Evolutionary conservation across 1,139 yeast species (phyloP).

Genomic region (Lodderomyces metapsilosis): DNA sequence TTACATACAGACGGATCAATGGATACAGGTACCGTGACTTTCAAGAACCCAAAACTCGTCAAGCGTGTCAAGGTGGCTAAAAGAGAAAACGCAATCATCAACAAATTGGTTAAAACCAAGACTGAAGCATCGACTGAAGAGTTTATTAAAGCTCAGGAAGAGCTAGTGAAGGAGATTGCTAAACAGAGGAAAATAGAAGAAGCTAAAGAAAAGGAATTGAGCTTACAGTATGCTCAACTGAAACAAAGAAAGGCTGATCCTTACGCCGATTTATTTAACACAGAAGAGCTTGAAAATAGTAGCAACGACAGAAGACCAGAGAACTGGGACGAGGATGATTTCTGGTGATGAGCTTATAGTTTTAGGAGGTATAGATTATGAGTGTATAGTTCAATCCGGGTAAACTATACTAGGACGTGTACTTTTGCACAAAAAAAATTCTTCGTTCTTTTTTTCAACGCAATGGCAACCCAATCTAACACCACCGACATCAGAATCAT

Average conservation of each 20-base stretch:
- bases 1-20: slow-evolving; percentile 68
- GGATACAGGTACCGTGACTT: slow-evolving; percentile 85
- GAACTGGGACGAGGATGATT: slow-evolving; percentile 67
- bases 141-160: slow-evolving; percentile 47
- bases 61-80: slow-evolving; percentile 54
- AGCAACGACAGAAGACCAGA: slow-evolving; percentile 56
- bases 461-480: not conserved
- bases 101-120: slow-evolving; percentile 66
- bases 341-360: slow-evolving; percentile 34
- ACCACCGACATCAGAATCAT: not conserved
- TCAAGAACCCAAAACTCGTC: slow-evolving; percentile 55
- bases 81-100: slow-evolving; percentile 62
- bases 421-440: not conserved
- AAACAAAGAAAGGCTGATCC: slow-evolving; percentile 43
- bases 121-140: slow-evolving; percentile 46
- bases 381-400: slow-evolving; percentile 1
- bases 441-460: not conserved
- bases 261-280: slow-evolving; percentile 58
- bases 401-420: slow-evolving; percentile 1
- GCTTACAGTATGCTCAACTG: slow-evolving; percentile 20
- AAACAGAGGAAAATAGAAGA: slow-evolving; percentile 34
- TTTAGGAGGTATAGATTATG: no score
- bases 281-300: slow-evolving; percentile 44
- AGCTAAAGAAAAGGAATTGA: slow-evolving; percentile 16
- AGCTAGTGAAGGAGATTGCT: slow-evolving; percentile 34